phyloP scores from a whole-genome alignment of 2,329 filamentous ascomycete genomes.

The Alternaria arborescens region DNA sequence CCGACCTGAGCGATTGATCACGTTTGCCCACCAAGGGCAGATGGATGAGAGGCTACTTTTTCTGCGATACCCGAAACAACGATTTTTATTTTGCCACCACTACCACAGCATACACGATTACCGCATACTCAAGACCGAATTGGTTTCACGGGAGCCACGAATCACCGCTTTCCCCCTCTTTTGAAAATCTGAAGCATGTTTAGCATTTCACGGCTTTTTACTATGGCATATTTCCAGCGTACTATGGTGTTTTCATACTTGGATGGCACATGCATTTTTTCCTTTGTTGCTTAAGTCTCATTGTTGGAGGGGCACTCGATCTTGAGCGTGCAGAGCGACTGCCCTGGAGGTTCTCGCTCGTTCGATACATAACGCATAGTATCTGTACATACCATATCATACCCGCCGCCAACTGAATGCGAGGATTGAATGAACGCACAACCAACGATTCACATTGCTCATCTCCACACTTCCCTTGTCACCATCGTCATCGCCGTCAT shows the following conservation, averaged over 20 bases:
- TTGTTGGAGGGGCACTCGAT: neutral
- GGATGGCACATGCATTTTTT: slow-evolving; percentile 3
- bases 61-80: slow-evolving; percentile 45
- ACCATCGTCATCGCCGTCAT: neutral
- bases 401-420: slow-evolving; percentile 6
- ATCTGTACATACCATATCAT: slow-evolving; percentile 12
- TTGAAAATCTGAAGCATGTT: neutral
- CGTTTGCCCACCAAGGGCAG: slow-evolving; percentile 23
- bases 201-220: slow-evolving; percentile 2
- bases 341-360: slow-evolving; percentile 13
- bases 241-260: slow-evolving; percentile 1
- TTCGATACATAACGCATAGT: slow-evolving; percentile 4
- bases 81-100: slow-evolving; percentile 17
- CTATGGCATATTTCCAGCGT: neutral
- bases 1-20: slow-evolving; percentile 66
- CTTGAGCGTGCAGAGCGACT: slow-evolving; percentile 4
- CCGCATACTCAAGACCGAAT: neutral
- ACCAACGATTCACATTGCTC: neutral
- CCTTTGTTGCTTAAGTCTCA: slow-evolving; percentile 1
- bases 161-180: neutral
- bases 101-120: slow-evolving; percentile 2
- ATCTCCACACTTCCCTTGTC: neutral
- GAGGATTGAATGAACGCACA: slow-evolving; percentile 12
- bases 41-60: slow-evolving; percentile 15
- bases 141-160: neutral